These are phyloP conservation scores for Ophiostoma tasmaniense DNA, from an alignment of 2,329 filamentous ascomycete genomes.

Conservation along the genomic window DNA sequence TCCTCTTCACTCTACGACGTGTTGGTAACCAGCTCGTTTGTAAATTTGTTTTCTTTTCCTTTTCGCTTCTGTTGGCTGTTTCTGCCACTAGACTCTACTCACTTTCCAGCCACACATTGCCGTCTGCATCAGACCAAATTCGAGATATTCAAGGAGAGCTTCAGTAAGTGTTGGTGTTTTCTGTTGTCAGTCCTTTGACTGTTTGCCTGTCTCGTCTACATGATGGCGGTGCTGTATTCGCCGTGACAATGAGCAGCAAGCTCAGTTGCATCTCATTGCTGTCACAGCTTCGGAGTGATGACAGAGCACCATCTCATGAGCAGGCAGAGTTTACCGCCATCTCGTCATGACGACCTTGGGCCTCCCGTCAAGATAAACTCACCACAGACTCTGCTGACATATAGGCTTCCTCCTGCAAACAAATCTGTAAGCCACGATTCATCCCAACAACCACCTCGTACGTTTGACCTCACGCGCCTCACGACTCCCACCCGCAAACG, in stretches of 20 bases:
- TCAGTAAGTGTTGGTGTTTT: neutral
- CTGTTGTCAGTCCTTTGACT: neutral
- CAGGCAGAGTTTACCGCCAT: neutral
- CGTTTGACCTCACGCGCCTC: neutral
- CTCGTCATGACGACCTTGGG: neutral
- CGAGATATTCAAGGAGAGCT: neutral
- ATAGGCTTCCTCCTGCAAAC: neutral
- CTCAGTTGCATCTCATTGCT: neutral
- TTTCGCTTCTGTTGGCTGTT: neutral
- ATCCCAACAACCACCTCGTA: neutral
- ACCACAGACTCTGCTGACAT: neutral
- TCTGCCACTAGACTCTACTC: neutral
- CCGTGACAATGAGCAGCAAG: neutral
- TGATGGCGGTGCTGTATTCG: neutral
- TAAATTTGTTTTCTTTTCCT: neutral
- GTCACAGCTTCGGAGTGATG: too few relatives aligned
- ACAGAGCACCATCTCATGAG: neutral
- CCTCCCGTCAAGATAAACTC: too few relatives aligned
- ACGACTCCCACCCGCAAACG: neutral
- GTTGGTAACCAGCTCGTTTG: neutral
- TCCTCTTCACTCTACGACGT: neutral
- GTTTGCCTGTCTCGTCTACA: neutral
- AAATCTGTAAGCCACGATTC: neutral
- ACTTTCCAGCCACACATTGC: neutral
- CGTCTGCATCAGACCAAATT: neutral